A percentile compares a stretch with the other conserved stretches of the same genome.
Conservation (phyloP, 352 stramenopile species). For the Globisporangium ultimum region DNA sequence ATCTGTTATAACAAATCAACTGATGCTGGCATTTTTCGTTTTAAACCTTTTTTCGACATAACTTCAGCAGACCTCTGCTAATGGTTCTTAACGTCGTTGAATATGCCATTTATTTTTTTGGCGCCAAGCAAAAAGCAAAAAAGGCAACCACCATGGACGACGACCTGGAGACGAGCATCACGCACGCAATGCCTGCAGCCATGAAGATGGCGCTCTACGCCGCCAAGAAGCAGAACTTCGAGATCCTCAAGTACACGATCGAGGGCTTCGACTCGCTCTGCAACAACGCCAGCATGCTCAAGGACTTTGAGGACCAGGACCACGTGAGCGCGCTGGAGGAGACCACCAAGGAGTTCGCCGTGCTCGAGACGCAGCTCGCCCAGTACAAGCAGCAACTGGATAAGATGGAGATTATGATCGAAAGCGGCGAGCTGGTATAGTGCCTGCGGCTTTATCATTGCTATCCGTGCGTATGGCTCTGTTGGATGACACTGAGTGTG, state of each 20-base stretch:
- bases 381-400: conserved; percentile 72
- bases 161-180: conserved; percentile 57
- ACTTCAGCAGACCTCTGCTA: too few species aligned
- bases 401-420: conserved; percentile 49
- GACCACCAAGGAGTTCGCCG: conserved; percentile 65
- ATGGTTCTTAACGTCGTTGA: not conserved
- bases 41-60: too few species aligned
- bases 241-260: conserved; percentile 71
- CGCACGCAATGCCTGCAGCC: conserved; percentile 54
- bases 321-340: conserved; percentile 56
- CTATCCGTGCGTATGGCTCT: not conserved
- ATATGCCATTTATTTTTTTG: conserved; percentile 14
- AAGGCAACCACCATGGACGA: conserved; percentile 29
- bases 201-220: conserved; percentile 78
- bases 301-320: conserved; percentile 54
- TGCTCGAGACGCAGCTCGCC: conserved; percentile 57
- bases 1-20: not conserved
- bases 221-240: conserved; percentile 69
- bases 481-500: not conserved
- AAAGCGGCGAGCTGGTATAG: conserved; percentile 41
- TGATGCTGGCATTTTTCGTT: not conserved
- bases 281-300: conserved; percentile 62
- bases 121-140: conserved; percentile 6
- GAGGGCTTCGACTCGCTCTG: conserved; percentile 65
- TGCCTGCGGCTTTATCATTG: not conserved